phyloP scores from a whole-genome alignment of 2,329 filamentous ascomycete genomes.

The Neonectria ditissima region DNA sequence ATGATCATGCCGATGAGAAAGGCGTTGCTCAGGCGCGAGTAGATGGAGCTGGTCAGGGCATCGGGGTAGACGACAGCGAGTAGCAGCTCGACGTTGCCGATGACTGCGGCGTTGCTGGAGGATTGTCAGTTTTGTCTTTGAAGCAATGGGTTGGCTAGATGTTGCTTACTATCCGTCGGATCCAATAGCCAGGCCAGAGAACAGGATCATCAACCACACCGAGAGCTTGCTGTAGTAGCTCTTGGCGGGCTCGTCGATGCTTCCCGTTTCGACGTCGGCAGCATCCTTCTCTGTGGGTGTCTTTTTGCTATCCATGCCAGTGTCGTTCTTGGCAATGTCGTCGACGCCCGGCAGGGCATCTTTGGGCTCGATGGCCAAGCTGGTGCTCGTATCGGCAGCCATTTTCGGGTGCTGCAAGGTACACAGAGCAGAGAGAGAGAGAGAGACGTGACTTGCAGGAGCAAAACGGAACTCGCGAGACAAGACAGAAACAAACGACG shows the following conservation, averaged over 20 bases:
- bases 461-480: slow-evolving; percentile 1
- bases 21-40: slow-evolving; percentile 65
- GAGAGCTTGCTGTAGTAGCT: slow-evolving; percentile 54
- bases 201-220: slow-evolving; percentile 58
- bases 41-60: slow-evolving; percentile 56
- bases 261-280: slow-evolving; percentile 34
- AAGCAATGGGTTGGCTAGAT: slow-evolving; percentile 3
- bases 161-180: slow-evolving; percentile 58
- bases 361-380: slow-evolving; percentile 21
- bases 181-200: slow-evolving; percentile 59
- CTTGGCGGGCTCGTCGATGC: slow-evolving; percentile 37
- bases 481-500: slow-evolving; percentile 4
- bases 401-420: slow-evolving; percentile 5
- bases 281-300: slow-evolving; percentile 14
- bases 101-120: slow-evolving; percentile 55
- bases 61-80: slow-evolving; percentile 57
- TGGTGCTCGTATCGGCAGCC: slow-evolving; percentile 12
- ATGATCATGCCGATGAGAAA: slow-evolving; percentile 67
- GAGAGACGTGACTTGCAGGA: slow-evolving; percentile 3
- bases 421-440: too few relatives aligned
- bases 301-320: slow-evolving; percentile 25
- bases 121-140: too few relatives aligned
- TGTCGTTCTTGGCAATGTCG: not conserved
- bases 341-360: slow-evolving; percentile 3
- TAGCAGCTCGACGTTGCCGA: slow-evolving; percentile 58